Evolutionary conservation across 1,284 basidiomycete genomes (phyloP).

Genomic region (Phaffia rhodozyma): DNA sequence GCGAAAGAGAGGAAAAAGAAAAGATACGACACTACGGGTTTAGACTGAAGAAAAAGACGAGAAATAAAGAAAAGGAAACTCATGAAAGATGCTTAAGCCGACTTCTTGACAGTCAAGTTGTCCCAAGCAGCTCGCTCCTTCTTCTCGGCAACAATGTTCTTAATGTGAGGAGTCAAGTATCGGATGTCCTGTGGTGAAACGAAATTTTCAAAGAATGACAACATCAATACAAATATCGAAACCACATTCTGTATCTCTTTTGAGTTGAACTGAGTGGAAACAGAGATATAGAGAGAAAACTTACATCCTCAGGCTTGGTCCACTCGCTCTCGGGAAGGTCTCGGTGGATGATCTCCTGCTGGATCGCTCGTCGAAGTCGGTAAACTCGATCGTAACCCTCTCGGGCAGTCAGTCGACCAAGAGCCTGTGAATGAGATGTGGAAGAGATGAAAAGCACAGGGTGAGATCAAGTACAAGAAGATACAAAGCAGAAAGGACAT

Average conservation of each 20-base stretch:
- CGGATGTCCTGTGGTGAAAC: slow-evolving; percentile 59
- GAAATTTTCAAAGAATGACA: neutral
- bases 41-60: neutral
- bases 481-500: neutral
- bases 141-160: slow-evolving; percentile 63
- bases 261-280: neutral
- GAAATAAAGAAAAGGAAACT: neutral
- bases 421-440: slow-evolving; percentile 46
- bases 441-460: neutral
- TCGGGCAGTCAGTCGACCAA: slow-evolving; percentile 63
- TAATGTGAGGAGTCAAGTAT: slow-evolving; percentile 74
- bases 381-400: slow-evolving; percentile 84
- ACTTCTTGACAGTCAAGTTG: slow-evolving; percentile 39
- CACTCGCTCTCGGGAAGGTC: slow-evolving; percentile 77
- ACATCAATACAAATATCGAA: neutral
- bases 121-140: slow-evolving; percentile 77
- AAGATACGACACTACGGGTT: too few species aligned
- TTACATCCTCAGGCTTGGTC: slow-evolving; percentile 64
- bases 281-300: slow-evolving; percentile 24
- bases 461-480: neutral
- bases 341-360: slow-evolving; percentile 68
- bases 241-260: neutral
- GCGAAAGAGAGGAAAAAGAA: too few species aligned
- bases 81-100: neutral
- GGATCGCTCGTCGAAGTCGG: slow-evolving; percentile 75